Conservation (phyloP, 148 eudicot species). For the Spergularia bocconei region DNA sequence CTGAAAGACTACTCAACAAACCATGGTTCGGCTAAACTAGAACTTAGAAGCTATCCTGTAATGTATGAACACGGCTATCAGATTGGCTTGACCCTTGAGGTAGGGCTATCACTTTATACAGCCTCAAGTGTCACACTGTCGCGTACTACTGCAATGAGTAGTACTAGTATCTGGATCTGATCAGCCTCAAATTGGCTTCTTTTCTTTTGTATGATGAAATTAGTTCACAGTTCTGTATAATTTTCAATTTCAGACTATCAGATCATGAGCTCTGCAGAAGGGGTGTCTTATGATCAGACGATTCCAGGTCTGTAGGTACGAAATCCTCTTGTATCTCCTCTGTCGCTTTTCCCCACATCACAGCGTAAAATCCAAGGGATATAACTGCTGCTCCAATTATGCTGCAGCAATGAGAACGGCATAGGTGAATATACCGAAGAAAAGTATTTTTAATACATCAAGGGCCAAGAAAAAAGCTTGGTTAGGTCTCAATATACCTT, state of each 20-base stretch:
- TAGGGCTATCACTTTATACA: background rate
- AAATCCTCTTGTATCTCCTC: conserved; percentile 26
- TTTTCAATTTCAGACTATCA: background rate
- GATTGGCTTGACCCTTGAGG: background rate
- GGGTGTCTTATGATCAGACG: conserved; percentile 32
- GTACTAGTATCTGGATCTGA: background rate
- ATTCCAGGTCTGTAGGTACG: conserved; percentile 28
- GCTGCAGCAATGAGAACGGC: conserved; percentile 28
- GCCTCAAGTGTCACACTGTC: background rate
- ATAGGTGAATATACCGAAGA: no score
- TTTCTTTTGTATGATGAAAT: background rate
- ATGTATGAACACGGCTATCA: conserved; percentile 1
- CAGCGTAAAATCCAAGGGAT: conserved; percentile 44
- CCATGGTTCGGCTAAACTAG: background rate
- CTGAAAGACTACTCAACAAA: background rate
- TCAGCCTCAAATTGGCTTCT: background rate
- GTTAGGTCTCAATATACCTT: conserved; percentile 37
- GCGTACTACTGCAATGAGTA: no score
- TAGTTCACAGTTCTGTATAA: background rate
- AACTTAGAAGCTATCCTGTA: background rate
- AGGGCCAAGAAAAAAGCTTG: background rate
- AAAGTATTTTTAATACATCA: no score
- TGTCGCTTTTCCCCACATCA: conserved; percentile 46
- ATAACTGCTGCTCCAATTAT: conserved; percentile 41
- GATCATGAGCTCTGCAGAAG: conserved; percentile 11